Conservation (phyloP, 805 yeast species). For the Ogataea methanolica region DNA sequence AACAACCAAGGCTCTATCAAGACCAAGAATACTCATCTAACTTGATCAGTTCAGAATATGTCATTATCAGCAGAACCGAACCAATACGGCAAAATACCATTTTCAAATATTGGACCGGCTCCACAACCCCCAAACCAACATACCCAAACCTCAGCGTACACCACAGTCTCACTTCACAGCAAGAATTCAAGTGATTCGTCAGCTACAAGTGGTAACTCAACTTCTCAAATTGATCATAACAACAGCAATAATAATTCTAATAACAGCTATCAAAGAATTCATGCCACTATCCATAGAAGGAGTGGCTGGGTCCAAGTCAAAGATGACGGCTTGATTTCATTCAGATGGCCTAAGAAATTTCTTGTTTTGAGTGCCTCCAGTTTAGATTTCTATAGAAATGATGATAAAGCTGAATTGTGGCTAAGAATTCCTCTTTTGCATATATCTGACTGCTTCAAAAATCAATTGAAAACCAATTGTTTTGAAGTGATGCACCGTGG, state of each 20-base stretch:
- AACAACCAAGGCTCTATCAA: too few relatives aligned
- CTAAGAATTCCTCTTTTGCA: constrained; percentile 52
- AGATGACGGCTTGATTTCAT: constrained; percentile 86
- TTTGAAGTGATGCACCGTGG: constrained; percentile 68
- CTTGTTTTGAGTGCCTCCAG: constrained; percentile 73
- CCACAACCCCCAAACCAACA: constrained; percentile 18
- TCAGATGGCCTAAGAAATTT: constrained; percentile 89
- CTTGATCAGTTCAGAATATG: background rate
- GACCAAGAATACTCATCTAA: background rate
- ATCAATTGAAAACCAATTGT: constrained; percentile 70
- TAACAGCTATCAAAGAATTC: constrained; percentile 21
- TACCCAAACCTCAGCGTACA: constrained; percentile 4
- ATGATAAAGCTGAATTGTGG: constrained; percentile 45
- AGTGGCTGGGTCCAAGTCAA: constrained; percentile 89
- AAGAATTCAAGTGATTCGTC: constrained; percentile 30
- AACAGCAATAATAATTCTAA: constrained; percentile 8
- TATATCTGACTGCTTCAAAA: constrained; percentile 59
- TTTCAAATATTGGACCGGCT: constrained; percentile 22
- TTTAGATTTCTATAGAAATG: constrained; percentile 70
- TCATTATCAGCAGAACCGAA: background rate
- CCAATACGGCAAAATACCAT: constrained; percentile 13
- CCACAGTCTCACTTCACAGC: constrained; percentile 23
- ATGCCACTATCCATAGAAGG: constrained; percentile 32
- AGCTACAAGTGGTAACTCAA: constrained; percentile 23
- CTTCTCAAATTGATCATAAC: constrained; percentile 4